Conservation (phyloP, 441 rosid genomes). For the Populus hybrid region DNA sequence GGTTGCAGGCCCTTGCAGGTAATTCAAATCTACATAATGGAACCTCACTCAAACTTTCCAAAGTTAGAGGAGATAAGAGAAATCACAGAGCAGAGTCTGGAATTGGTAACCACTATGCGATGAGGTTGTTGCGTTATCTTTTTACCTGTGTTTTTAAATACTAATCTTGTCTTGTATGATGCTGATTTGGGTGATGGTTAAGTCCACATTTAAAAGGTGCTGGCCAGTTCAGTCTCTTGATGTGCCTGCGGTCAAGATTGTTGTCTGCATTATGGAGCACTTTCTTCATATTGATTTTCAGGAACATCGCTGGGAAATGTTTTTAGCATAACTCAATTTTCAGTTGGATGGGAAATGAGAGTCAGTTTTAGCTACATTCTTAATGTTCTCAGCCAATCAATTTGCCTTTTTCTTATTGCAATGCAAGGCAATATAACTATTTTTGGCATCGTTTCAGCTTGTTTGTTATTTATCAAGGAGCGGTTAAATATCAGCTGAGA, state of each 20-base stretch:
- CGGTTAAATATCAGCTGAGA: conserved; percentile 64
- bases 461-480: conserved; percentile 64
- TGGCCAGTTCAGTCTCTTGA: not conserved
- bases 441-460: conserved; percentile 52
- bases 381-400: not conserved
- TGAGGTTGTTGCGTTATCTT: conserved; percentile 47
- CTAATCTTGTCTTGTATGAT: not conserved
- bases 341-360: not conserved
- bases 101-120: conserved; percentile 65
- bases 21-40: conserved; percentile 27
- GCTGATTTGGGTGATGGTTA: conserved; percentile 3
- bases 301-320: not conserved
- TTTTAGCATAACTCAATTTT: not conserved
- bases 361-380: not conserved
- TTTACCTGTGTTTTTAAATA: not conserved
- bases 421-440: conserved; percentile 2
- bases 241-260: not conserved
- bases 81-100: conserved; percentile 54
- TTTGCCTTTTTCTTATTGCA: not conserved
- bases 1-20: conserved; percentile 47
- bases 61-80: conserved; percentile 39
- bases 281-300: not conserved
- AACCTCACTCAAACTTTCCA: conserved; percentile 18
- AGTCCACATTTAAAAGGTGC: not conserved
- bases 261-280: not conserved